Evolutionary conservation across 352 stramenopile species (phyloP).

Genomic region (Blastocystis sp.): DNA sequence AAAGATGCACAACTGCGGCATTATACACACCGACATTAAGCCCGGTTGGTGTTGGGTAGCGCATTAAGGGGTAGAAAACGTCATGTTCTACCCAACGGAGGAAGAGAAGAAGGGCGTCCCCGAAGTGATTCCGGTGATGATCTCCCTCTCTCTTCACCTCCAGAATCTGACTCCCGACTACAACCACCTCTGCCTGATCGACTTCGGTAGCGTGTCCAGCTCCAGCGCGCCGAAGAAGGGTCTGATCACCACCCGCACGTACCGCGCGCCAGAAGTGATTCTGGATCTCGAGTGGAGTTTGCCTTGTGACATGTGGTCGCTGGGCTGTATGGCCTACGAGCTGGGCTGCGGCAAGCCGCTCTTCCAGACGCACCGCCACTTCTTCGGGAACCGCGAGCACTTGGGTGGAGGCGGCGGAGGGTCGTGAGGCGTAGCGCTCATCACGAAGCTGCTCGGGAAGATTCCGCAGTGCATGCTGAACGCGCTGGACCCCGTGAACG

Average conservation of each 20-base stretch:
- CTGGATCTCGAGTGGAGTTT: slow-evolving; percentile 92
- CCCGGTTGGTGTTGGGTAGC: neutral
- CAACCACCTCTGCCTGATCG: slow-evolving; percentile 66
- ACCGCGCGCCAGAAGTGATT: slow-evolving; percentile 94
- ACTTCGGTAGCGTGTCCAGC: slow-evolving; percentile 67
- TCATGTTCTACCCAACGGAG: slow-evolving; percentile 65
- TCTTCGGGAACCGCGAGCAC: slow-evolving; percentile 68
- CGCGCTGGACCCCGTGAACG: slow-evolving; percentile 24
- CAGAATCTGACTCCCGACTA: slow-evolving; percentile 50
- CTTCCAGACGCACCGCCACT: slow-evolving; percentile 70
- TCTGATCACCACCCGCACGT: slow-evolving; percentile 96
- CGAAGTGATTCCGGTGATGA: slow-evolving; percentile 13
- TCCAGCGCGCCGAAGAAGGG: slow-evolving; percentile 21
- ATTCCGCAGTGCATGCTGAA: slow-evolving; percentile 59
- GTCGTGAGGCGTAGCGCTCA: slow-evolving; percentile 27
- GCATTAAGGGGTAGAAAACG: slow-evolving; percentile 40
- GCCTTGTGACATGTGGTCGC: slow-evolving; percentile 95
- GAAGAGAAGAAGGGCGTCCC: neutral
- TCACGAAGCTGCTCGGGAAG: slow-evolving; percentile 56
- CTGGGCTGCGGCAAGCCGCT: slow-evolving; percentile 73
- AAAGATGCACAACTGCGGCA: slow-evolving; percentile 65
- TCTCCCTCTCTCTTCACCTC: neutral
- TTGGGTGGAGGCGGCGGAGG: neutral
- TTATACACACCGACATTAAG: slow-evolving; percentile 70
- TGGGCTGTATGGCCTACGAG: slow-evolving; percentile 94